These are phyloP conservation scores for Globisporangium lucens DNA, from an alignment of 352 stramenopile species.

Conservation along the genomic window DNA sequence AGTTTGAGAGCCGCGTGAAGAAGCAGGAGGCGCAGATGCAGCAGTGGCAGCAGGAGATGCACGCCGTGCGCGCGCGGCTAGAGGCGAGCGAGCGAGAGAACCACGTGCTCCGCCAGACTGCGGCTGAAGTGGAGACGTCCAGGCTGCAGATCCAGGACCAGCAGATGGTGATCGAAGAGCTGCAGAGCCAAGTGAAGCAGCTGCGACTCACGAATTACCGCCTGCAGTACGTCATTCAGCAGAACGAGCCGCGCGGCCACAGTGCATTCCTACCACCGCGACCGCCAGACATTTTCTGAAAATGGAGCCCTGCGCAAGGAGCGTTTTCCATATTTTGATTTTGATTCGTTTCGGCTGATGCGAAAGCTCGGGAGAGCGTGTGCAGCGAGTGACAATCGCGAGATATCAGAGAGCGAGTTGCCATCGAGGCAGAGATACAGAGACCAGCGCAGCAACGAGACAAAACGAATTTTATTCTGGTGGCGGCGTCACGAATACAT, in stretches of 20 bases:
- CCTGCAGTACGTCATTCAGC: constrained; percentile 71
- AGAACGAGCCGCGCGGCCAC: constrained; percentile 47
- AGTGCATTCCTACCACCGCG: constrained; percentile 49
- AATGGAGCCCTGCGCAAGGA: neutral
- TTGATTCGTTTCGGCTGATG: neutral
- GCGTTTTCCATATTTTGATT: neutral
- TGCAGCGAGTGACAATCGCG: neutral
- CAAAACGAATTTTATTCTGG: neutral
- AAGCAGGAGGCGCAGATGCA: constrained; percentile 50
- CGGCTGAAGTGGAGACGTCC: constrained; percentile 42
- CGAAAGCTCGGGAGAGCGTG: neutral
- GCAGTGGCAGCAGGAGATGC: constrained; percentile 50
- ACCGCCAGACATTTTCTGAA: constrained; percentile 69
- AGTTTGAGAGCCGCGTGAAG: constrained; percentile 38
- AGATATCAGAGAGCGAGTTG: neutral
- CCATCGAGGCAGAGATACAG: neutral
- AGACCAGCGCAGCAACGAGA: neutral
- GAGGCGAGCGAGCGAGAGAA: constrained; percentile 57
- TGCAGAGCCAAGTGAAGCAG: constrained; percentile 70
- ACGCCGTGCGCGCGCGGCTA: constrained; percentile 38
- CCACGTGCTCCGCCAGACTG: constrained; percentile 37
- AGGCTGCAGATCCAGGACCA: constrained; percentile 48
- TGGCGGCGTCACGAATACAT: neutral
- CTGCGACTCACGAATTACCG: constrained; percentile 65
- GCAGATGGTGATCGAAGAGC: constrained; percentile 60